Conservation (phyloP, 345 rosid genomes). For the Salix exigua region DNA sequence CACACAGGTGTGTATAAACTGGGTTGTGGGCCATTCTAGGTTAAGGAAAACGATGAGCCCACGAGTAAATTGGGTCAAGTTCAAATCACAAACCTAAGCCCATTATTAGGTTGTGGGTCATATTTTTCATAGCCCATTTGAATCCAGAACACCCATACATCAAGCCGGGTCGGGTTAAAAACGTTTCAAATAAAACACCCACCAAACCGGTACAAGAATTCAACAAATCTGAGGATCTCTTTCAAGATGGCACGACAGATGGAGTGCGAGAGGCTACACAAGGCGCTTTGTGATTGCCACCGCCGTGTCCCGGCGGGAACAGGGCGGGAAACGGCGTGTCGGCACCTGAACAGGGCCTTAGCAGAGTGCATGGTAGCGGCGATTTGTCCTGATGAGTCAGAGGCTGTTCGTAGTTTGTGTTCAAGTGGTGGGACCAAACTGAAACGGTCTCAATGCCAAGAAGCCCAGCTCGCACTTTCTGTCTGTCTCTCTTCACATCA, state of each 20-base stretch:
- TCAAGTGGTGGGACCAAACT: conserved; percentile 77
- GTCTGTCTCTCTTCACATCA: conserved; percentile 48
- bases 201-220: not conserved
- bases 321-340: conserved; percentile 49
- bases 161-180: no score
- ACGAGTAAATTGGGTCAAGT: no score
- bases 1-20: not conserved
- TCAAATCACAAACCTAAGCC: no score
- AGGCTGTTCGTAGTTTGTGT: conserved; percentile 73
- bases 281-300: conserved; percentile 63
- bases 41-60: no score
- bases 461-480: conserved; percentile 70
- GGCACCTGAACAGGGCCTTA: conserved; percentile 66
- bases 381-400: conserved; percentile 68
- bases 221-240: no score
- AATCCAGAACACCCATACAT: no score
- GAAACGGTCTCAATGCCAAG: conserved; percentile 78
- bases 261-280: conserved; percentile 61
- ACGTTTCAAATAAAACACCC: not conserved
- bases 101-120: no score
- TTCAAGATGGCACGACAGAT: no score
- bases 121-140: no score
- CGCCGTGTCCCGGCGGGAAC: conserved; percentile 53
- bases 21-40: not conserved
- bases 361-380: conserved; percentile 71